phyloP scores from a whole-genome alignment of 140 eudicot genomes.

The Ambrosia hybrid region DNA sequence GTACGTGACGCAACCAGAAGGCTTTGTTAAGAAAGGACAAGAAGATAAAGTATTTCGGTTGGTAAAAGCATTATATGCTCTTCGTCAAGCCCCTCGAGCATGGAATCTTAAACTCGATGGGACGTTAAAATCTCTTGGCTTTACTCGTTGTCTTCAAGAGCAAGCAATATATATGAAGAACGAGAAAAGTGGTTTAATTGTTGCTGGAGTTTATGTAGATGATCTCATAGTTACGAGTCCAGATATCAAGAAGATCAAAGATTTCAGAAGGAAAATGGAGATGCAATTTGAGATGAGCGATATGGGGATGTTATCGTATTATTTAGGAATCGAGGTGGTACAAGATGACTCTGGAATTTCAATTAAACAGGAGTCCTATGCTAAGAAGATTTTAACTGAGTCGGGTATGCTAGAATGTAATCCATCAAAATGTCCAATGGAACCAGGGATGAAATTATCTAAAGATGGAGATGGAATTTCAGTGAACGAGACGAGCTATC shows the following conservation, averaged over 20 bases:
- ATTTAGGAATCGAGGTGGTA: neutral
- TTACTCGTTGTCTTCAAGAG: neutral
- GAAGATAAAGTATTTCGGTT: neutral
- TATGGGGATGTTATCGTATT: neutral
- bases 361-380: neutral
- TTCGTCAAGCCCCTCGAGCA: neutral
- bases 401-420: neutral
- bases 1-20: neutral
- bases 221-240: neutral
- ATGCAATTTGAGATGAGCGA: neutral
- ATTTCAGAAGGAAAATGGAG: neutral
- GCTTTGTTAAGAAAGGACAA: neutral
- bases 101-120: neutral
- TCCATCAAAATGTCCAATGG: neutral
- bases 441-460: neutral
- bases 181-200: neutral
- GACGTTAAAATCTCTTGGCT: neutral
- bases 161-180: neutral
- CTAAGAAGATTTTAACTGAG: neutral
- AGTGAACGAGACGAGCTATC: neutral
- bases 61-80: neutral
- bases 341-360: neutral
- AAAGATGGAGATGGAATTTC: neutral
- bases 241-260: no score
- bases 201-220: neutral